These are phyloP conservation scores for Acanthamoeba healyi DNA, from an alignment of 208 protist species.

Conservation along the genomic window DNA sequence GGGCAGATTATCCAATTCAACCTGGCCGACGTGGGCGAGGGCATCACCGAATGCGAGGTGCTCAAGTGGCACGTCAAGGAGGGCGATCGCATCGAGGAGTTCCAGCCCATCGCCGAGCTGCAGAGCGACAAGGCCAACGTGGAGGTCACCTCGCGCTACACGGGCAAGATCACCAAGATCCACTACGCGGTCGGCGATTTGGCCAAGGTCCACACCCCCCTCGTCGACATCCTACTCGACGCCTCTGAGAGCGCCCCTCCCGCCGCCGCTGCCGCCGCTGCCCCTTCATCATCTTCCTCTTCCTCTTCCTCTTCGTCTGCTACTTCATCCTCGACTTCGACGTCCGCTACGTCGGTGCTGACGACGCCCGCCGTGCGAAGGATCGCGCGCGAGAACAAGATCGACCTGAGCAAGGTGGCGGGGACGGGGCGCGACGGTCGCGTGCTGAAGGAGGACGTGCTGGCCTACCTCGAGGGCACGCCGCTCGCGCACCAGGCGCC, in stretches of 20 bases:
- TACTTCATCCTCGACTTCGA: background rate
- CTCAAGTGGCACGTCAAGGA: conserved; percentile 94
- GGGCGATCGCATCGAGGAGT: conserved; percentile 95
- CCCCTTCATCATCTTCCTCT: conserved; percentile 22
- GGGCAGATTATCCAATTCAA: conserved; percentile 88
- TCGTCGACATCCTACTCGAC: conserved; percentile 93
- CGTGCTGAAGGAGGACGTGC: conserved; percentile 94
- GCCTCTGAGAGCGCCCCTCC: background rate
- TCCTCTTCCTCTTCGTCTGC: background rate
- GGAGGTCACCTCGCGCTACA: conserved; percentile 94
- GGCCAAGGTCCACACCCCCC: conserved; percentile 91
- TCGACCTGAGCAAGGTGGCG: conserved; percentile 87
- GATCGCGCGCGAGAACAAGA: conserved; percentile 92
- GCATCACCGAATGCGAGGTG: conserved; percentile 96
- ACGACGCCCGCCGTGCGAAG: conserved; percentile 95
- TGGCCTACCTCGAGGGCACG: conserved; percentile 75
- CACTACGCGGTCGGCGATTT: conserved; percentile 92
- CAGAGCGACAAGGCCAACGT: conserved; percentile 94
- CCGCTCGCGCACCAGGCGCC: background rate
- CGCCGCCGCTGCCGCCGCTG: background rate
- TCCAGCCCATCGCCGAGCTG: conserved; percentile 96
- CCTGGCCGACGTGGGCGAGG: conserved; percentile 97
- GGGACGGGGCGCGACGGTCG: conserved; percentile 90
- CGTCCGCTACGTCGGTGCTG: conserved; percentile 87
- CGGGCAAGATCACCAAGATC: conserved; percentile 93